Percentiles rank a stretch among this genome's conserved stretches.
Conservation (phyloP, 169 alveolate genomes). For the Cryptosporidium ubiquitum region DNA sequence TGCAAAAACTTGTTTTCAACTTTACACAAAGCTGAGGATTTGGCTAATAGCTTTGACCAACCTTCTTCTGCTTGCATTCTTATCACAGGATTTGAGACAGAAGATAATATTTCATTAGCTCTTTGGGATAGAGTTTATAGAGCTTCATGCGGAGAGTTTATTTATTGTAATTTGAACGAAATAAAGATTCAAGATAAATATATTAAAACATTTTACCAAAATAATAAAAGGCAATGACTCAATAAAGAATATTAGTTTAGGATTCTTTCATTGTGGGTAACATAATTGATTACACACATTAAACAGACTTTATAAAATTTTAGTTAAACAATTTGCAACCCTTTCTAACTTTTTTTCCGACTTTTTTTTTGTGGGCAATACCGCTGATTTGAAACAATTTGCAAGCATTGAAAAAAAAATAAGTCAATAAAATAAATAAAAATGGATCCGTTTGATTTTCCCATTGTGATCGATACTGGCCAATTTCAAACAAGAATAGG, state of each 20-base stretch:
- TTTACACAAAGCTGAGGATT: slow-evolving; percentile 86
- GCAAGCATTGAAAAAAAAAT: neutral
- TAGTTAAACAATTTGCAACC: neutral
- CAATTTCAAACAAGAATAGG: slow-evolving; percentile 64
- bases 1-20: slow-evolving; percentile 85
- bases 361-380: neutral
- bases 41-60: slow-evolving; percentile 70
- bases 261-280: neutral
- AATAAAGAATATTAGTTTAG: neutral
- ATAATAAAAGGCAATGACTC: neutral
- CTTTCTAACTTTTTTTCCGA: neutral
- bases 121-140: slow-evolving; percentile 87
- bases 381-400: neutral
- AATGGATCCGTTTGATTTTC: slow-evolving; percentile 29
- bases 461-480: slow-evolving; percentile 61
- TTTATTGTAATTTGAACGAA: slow-evolving; percentile 18
- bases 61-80: slow-evolving; percentile 75
- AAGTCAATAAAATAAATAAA: neutral
- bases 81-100: slow-evolving; percentile 75
- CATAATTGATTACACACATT: neutral
- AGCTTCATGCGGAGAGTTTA: slow-evolving; percentile 85
- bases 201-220: neutral
- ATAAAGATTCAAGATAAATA: neutral
- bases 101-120: slow-evolving; percentile 83
- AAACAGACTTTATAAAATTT: neutral